These are phyloP conservation scores for Mortierella antarctica DNA, from an alignment of 192 early-diverging fungal species.

Conservation along the genomic window DNA sequence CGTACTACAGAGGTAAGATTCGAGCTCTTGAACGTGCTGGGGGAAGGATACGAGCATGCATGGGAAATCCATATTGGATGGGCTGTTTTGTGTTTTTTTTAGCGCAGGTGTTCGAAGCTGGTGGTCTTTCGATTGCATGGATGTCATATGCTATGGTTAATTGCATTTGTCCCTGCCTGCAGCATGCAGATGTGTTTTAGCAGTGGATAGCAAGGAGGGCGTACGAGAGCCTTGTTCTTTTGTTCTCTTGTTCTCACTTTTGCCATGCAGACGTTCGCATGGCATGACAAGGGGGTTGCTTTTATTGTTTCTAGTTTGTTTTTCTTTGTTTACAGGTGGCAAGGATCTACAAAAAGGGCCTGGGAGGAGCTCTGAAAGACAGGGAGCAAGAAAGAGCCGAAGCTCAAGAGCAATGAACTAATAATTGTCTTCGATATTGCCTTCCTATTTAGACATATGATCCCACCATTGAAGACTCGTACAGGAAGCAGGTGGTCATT, in stretches of 20 bases:
- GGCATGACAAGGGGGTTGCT: not conserved
- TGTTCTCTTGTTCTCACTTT: not conserved
- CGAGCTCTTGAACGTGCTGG: not conserved
- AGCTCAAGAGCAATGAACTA: not conserved
- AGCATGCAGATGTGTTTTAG: not conserved
- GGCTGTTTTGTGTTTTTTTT: not conserved
- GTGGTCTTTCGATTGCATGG: not conserved
- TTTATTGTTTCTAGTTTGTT: not conserved
- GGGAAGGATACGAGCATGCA: not conserved
- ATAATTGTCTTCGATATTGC: no score
- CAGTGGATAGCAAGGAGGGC: not conserved
- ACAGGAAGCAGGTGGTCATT: constrained; percentile 97
- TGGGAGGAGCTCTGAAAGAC: no score
- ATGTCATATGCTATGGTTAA: constrained; percentile 4
- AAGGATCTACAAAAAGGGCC: not conserved
- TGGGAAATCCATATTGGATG: not conserved
- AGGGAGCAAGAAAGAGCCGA: no score
- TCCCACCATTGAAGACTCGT: constrained; percentile 99
- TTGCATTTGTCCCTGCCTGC: constrained; percentile 3
- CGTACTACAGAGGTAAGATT: constrained; percentile 16
- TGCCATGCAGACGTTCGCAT: not conserved
- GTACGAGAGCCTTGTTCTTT: constrained; percentile 16
- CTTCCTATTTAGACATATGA: constrained; percentile 88
- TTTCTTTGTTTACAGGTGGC: not conserved
- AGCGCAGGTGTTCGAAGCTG: not conserved